Percentiles rank a stretch among this genome's conserved stretches.
These are phyloP conservation scores for Naganishia vaughanmartiniae DNA, from an alignment of 768 basidiomycete genomes.

Conservation along the genomic window DNA sequence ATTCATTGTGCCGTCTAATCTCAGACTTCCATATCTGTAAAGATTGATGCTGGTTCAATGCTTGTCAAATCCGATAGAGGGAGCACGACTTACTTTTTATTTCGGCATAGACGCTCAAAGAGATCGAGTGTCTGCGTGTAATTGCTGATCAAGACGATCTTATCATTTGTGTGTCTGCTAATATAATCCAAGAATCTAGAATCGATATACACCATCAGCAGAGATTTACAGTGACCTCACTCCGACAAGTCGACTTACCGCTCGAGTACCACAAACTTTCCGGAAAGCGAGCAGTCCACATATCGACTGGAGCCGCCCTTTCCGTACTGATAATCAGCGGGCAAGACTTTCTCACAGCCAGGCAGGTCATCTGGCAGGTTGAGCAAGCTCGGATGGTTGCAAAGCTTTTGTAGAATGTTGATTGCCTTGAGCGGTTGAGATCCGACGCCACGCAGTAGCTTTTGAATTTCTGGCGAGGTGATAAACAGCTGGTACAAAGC, in stretches of 20 bases:
- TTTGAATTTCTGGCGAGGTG: slow-evolving; percentile 86
- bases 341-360: slow-evolving; percentile 77
- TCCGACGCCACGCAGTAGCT: slow-evolving; percentile 75
- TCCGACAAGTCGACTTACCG: slow-evolving; percentile 57
- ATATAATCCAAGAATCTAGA: slow-evolving; percentile 79
- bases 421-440: slow-evolving; percentile 96
- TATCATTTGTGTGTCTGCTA: slow-evolving; percentile 76
- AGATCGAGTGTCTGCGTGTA: slow-evolving; percentile 92
- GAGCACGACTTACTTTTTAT: slow-evolving; percentile 65
- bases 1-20: slow-evolving; percentile 91
- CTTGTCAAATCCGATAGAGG: background rate
- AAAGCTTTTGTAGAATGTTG: slow-evolving; percentile 88
- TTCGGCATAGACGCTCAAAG: slow-evolving; percentile 82
- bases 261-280: slow-evolving; percentile 90
- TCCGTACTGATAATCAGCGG: slow-evolving; percentile 63
- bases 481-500: slow-evolving; percentile 85
- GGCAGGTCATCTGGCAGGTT: slow-evolving; percentile 77
- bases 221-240: background rate
- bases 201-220: slow-evolving; percentile 12
- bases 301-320: slow-evolving; percentile 48
- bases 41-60: background rate
- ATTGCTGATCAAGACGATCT: slow-evolving; percentile 94
- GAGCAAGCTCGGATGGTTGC: slow-evolving; percentile 89
- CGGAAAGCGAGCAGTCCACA: slow-evolving; percentile 78
- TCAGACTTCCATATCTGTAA: slow-evolving; percentile 77